These are phyloP conservation scores for Sporisorium scitamineum DNA, from an alignment of 1,284 basidiomycete species.

Conservation along the genomic window DNA sequence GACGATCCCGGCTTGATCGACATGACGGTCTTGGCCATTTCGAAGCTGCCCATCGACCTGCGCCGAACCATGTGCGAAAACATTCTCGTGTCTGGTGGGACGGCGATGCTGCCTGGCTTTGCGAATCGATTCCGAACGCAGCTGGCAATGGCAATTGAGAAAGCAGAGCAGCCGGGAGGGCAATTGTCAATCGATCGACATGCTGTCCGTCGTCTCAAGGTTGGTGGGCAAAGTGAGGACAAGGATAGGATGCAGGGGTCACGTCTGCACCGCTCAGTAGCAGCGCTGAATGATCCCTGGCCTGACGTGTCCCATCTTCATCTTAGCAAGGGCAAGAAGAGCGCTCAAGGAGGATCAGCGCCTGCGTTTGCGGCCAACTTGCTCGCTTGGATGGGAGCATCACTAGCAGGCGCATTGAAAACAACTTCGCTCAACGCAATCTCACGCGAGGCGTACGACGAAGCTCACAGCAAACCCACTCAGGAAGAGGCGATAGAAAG, in stretches of 20 bases:
- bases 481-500: slow-evolving; percentile 5
- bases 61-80: slow-evolving; percentile 82
- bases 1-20: slow-evolving; percentile 77
- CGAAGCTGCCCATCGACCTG: slow-evolving; percentile 82
- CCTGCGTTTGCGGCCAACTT: slow-evolving; percentile 84
- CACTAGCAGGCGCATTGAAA: slow-evolving; percentile 78
- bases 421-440: slow-evolving; percentile 38
- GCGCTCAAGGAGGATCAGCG: slow-evolving; percentile 76
- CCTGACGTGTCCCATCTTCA: slow-evolving; percentile 10
- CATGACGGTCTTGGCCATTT: slow-evolving; percentile 76
- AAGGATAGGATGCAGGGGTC: not conserved
- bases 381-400: slow-evolving; percentile 92
- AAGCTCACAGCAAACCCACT: slow-evolving; percentile 18
- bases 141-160: slow-evolving; percentile 75
- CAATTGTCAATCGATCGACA: slow-evolving; percentile 33
- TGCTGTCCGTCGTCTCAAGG: slow-evolving; percentile 3
- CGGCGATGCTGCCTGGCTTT: slow-evolving; percentile 90
- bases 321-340: not conserved
- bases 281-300: slow-evolving; percentile 47
- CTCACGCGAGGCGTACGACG: slow-evolving; percentile 44
- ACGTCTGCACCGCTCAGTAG: slow-evolving; percentile 17
- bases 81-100: slow-evolving; percentile 88
- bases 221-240: not conserved
- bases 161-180: slow-evolving; percentile 27
- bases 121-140: slow-evolving; percentile 84